A percentile compares a stretch with the other conserved stretches of the same genome.
phyloP scores from a whole-genome alignment of 805 yeast species.

The Candida caryicola region DNA sequence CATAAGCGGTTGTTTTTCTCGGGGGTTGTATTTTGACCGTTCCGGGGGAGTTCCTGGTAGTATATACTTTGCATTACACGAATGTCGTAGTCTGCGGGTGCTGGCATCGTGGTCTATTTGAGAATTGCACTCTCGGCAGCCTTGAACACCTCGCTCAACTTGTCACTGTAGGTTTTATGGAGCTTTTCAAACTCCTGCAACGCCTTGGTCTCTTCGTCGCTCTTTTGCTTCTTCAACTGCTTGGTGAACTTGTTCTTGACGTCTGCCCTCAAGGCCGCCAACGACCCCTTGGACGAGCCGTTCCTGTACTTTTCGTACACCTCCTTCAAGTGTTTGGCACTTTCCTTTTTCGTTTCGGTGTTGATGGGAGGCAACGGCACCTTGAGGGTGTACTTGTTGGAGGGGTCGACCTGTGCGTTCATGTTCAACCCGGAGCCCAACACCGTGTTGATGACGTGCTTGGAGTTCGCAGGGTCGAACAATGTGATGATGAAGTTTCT shows the following conservation, averaged over 20 bases:
- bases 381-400: slow-evolving; percentile 68
- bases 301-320: slow-evolving; percentile 61
- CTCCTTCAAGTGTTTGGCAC: slow-evolving; percentile 60
- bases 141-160: slow-evolving; percentile 43
- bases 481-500: slow-evolving; percentile 74
- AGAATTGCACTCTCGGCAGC: slow-evolving; percentile 28
- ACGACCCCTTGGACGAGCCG: slow-evolving; percentile 42
- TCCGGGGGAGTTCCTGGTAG: background rate
- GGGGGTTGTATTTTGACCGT: slow-evolving; percentile 53
- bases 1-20: slow-evolving; percentile 69
- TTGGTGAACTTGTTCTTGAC: slow-evolving; percentile 59
- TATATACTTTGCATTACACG: background rate
- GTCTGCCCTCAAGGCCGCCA: slow-evolving; percentile 41
- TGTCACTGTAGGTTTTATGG: slow-evolving; percentile 62
- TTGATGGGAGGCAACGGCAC: slow-evolving; percentile 76
- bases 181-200: slow-evolving; percentile 62
- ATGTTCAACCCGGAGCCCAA: slow-evolving; percentile 66
- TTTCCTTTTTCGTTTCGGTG: slow-evolving; percentile 58
- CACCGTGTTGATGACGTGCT: slow-evolving; percentile 67
- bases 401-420: slow-evolving; percentile 75
- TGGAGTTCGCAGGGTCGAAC: slow-evolving; percentile 75
- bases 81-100: background rate
- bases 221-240: slow-evolving; percentile 47
- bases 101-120: slow-evolving; percentile 20
- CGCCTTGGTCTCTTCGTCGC: slow-evolving; percentile 55